phyloP scores from a whole-genome alignment of 2,329 filamentous ascomycete genomes.

The Scolecobasidium constrictum region DNA sequence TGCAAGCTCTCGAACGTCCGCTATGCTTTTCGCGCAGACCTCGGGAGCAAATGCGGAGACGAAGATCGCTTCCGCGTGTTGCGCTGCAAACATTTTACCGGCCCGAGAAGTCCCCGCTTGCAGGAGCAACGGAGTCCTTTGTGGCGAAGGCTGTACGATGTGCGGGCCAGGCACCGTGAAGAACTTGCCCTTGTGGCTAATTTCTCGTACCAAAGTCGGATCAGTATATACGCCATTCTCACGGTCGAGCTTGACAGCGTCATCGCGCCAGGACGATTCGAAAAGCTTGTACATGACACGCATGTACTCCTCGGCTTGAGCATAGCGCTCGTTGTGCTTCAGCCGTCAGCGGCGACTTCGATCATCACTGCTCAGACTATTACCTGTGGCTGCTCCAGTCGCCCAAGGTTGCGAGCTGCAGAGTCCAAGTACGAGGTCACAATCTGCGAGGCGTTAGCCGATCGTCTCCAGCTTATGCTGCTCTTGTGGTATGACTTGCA shows the following conservation, averaged over 20 bases:
- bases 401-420: slow-evolving; percentile 28
- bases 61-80: slow-evolving; percentile 51
- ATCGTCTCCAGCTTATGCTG: not conserved
- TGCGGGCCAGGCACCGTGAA: slow-evolving; percentile 34
- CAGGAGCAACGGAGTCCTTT: slow-evolving; percentile 29
- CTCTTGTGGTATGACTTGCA: slow-evolving; percentile 26
- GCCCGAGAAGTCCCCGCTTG: slow-evolving; percentile 50
- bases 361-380: too few species aligned
- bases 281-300: slow-evolving; percentile 45
- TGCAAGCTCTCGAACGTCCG: slow-evolving; percentile 42
- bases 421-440: slow-evolving; percentile 26
- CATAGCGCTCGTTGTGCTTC: slow-evolving; percentile 51
- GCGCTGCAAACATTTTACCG: slow-evolving; percentile 45
- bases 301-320: slow-evolving; percentile 51
- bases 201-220: slow-evolving; percentile 47
- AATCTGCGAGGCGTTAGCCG: not conserved
- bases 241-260: slow-evolving; percentile 44
- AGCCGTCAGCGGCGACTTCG: too few species aligned
- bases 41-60: slow-evolving; percentile 43
- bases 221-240: slow-evolving; percentile 46
- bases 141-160: slow-evolving; percentile 30
- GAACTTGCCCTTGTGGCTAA: slow-evolving; percentile 50
- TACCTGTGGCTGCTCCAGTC: slow-evolving; percentile 46
- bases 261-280: slow-evolving; percentile 43
- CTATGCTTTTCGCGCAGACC: slow-evolving; percentile 39